Evolutionary conservation across 1,284 basidiomycete species (phyloP).

Genomic region (Fomitopsis betulina): DNA sequence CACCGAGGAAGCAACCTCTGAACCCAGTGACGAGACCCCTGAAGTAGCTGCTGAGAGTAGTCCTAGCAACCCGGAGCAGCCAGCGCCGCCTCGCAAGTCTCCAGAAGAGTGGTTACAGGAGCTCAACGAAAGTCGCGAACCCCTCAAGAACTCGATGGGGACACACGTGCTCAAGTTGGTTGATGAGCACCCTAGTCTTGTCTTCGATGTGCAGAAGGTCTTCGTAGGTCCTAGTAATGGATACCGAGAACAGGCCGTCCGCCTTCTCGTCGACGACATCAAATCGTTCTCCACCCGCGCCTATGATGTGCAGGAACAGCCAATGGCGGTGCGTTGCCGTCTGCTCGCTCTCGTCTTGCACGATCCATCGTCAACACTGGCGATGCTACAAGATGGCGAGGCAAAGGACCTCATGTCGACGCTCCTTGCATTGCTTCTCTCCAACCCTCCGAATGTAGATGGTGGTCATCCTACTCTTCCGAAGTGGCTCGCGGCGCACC

Average conservation of each 20-base stretch:
- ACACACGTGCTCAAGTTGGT: constrained; percentile 73
- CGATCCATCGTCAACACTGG: constrained; percentile 58
- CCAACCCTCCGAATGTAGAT: constrained; percentile 47
- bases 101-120: constrained; percentile 60
- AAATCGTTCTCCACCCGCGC: constrained; percentile 62
- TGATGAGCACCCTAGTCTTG: constrained; percentile 82
- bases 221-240: constrained; percentile 64
- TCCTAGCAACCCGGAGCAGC: not conserved
- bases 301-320: constrained; percentile 65
- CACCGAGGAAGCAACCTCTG: constrained; percentile 6
- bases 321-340: constrained; percentile 77
- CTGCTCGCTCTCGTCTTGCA: constrained; percentile 81
- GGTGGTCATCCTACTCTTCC: constrained; percentile 52
- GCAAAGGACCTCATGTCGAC: constrained; percentile 55
- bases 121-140: constrained; percentile 64
- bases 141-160: constrained; percentile 62
- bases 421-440: constrained; percentile 60
- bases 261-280: constrained; percentile 69
- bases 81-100: constrained; percentile 30
- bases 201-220: constrained; percentile 85
- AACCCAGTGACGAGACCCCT: constrained; percentile 9
- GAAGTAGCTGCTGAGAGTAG: not conserved
- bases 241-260: constrained; percentile 59
- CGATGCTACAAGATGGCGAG: constrained; percentile 41
- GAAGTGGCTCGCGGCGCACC: constrained; percentile 80